A percentile compares a stretch with the other conserved stretches of the same genome.
Conservation (phyloP, 1,139 yeast species). For the Taphrina flavorubra region DNA sequence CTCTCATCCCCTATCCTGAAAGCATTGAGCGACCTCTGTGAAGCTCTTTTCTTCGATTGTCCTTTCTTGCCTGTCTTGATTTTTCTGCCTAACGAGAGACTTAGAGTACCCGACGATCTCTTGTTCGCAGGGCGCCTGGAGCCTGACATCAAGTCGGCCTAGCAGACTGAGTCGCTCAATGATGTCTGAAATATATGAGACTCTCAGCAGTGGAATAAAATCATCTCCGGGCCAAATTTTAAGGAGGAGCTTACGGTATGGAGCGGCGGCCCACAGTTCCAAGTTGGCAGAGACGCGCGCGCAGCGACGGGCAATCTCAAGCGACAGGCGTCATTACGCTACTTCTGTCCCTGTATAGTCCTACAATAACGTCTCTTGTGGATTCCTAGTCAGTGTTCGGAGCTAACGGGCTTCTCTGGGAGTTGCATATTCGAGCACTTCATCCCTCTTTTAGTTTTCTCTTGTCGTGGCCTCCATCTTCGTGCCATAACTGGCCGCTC, state of each 20-base stretch:
- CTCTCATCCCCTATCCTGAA: slow-evolving; percentile 19
- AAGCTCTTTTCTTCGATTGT: slow-evolving; percentile 12
- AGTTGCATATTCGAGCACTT: no score
- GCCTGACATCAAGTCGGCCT: slow-evolving; percentile 2
- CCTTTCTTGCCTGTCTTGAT: background rate
- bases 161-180: no score
- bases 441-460: no score
- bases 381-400: no score
- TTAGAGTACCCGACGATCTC: background rate
- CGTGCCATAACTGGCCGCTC: no score
- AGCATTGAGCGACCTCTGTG: slow-evolving; percentile 32
- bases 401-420: no score
- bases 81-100: background rate
- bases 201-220: background rate
- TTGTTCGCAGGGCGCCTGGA: background rate
- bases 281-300: background rate
- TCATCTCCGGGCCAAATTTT: background rate
- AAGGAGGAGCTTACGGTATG: slow-evolving; percentile 5
- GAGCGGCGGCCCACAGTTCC: background rate
- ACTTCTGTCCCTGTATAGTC: background rate
- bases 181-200: no score
- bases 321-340: background rate
- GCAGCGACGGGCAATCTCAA: background rate
- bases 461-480: no score
- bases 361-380: no score